Conservation (phyloP, 2,329 filamentous ascomycete genomes). For the Aureobasidium zeae region DNA sequence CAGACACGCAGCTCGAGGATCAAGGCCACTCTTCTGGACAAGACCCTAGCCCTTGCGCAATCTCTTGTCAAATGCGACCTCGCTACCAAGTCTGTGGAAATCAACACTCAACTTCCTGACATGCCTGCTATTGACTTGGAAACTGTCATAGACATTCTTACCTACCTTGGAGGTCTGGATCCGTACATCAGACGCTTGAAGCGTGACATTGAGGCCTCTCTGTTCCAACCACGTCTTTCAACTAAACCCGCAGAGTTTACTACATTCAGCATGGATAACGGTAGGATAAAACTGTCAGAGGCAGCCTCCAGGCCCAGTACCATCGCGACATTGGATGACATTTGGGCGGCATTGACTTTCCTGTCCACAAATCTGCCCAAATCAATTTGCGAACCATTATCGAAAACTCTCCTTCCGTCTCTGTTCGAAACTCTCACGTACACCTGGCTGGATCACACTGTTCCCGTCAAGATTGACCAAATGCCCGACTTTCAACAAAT, state of each 20-base stretch:
- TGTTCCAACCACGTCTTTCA: constrained; percentile 25
- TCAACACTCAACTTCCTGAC: constrained; percentile 41
- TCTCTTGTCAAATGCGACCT: constrained; percentile 55
- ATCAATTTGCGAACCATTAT: constrained; percentile 46
- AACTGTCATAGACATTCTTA: constrained; percentile 13
- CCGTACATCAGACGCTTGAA: constrained; percentile 18
- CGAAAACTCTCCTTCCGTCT: constrained; percentile 59
- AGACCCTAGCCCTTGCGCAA: constrained; percentile 63
- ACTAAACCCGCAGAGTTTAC: constrained; percentile 18
- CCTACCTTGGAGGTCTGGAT: constrained; percentile 22
- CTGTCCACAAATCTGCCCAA: constrained; percentile 43
- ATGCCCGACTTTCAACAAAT: constrained; percentile 63
- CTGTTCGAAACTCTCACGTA: constrained; percentile 60
- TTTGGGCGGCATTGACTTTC: constrained; percentile 41
- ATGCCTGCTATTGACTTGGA: constrained; percentile 13
- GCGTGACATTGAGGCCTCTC: constrained; percentile 24
- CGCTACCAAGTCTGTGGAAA: constrained; percentile 45
- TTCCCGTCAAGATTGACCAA: constrained; percentile 64
- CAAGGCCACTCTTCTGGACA: constrained; percentile 33
- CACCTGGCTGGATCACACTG: constrained; percentile 64
- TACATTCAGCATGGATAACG: constrained; percentile 19
- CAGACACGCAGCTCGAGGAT: constrained; percentile 32
- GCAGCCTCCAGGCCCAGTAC: not conserved
- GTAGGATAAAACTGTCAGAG: constrained; percentile 22
- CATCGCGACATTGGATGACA: constrained; percentile 34